These are phyloP conservation scores for Tolypocladium ophioglossoides DNA, from an alignment of 2,329 filamentous ascomycete species.

Conservation along the genomic window DNA sequence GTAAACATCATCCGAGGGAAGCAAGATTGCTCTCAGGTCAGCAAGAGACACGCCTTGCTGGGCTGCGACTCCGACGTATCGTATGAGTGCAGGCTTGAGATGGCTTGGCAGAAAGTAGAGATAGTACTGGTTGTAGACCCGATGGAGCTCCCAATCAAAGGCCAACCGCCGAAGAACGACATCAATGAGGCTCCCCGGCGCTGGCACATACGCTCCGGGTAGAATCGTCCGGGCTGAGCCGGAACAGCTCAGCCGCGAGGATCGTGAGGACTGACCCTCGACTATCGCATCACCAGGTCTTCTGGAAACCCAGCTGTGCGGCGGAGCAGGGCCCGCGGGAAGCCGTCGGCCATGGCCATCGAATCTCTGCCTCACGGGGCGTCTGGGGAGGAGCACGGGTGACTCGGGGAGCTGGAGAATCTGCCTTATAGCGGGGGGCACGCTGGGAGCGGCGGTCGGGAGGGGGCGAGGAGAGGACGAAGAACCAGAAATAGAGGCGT, in stretches of 20 bases:
- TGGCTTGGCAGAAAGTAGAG: slow-evolving; percentile 44
- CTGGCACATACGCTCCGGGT: slow-evolving; percentile 34
- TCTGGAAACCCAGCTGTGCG: slow-evolving; percentile 41
- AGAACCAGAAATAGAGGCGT: slow-evolving; percentile 21
- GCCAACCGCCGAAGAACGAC: slow-evolving; percentile 39
- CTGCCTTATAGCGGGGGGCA: slow-evolving; percentile 47
- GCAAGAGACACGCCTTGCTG: slow-evolving; percentile 34
- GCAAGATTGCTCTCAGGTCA: slow-evolving; percentile 39
- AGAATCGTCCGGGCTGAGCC: slow-evolving; percentile 19
- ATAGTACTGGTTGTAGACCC: slow-evolving; percentile 45
- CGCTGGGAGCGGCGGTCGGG: slow-evolving; percentile 33
- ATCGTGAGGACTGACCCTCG: slow-evolving; percentile 3
- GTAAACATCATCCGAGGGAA: slow-evolving; percentile 18
- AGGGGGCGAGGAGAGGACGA: slow-evolving; percentile 14
- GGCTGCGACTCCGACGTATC: slow-evolving; percentile 34
- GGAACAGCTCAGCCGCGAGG: slow-evolving; percentile 10
- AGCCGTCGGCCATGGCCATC: slow-evolving; percentile 38
- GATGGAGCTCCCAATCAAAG: slow-evolving; percentile 43
- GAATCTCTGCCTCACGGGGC: slow-evolving; percentile 27
- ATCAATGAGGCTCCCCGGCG: slow-evolving; percentile 38
- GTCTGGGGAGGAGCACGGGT: slow-evolving; percentile 38
- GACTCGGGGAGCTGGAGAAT: slow-evolving; percentile 50
- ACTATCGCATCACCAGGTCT: slow-evolving; percentile 6
- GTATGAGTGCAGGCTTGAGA: slow-evolving; percentile 40
- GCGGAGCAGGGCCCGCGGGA: slow-evolving; percentile 49